Base-by-base conservation (phyloP, 257 asterid species). In the Datura wrightii region DNA sequence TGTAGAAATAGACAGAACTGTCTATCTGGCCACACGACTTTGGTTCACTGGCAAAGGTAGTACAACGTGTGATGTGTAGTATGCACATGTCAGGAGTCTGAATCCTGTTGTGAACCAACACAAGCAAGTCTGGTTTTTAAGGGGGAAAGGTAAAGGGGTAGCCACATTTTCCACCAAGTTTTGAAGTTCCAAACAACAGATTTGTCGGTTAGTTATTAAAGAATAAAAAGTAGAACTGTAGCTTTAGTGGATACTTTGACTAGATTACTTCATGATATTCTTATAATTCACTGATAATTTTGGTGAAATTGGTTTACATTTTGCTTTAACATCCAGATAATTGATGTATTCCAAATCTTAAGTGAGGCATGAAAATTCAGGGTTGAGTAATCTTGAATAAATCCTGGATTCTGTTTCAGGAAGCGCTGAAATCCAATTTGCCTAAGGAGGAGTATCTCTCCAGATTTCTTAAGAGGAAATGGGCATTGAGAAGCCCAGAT, bases 401-500 rank as follows among this genome's bases (percentile, higher is more conserved):
- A 85, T 62, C 62, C 10, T 65, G 16, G 46, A 18, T 56, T 65
- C 58, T 63, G 76, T 70, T 85, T 80, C 91, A 90, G 97, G 90
- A 79, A 81, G 65, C 50, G 24, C 83, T 83, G 85, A 85, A 86
- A 84, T 80, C 80, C 80, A 85, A 83, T 84, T 83, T 87, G 65
- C 85, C 84, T 11, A 89, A 83, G 74, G 87, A 82, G 14, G 96
- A 88, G 53, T 79, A 89, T 37, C 83, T 92, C 79, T 88, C 88
- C 5, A 93, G 69, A 83, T 89, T 93, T 80, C 93, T 93, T 5
- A 87, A 91, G 80, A 86, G 97, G 78, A 92, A 90, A 90, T 96
- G 99, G 99, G 87, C 91, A 10, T 74, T 96, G 89, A 90, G 94
- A 85, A 88, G 87, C 87, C 97, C 97, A 3, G 95, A 87, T 66